Conservation (phyloP, 2,329 filamentous ascomycete genomes). For the Lasiodiplodia gonubiensis region DNA sequence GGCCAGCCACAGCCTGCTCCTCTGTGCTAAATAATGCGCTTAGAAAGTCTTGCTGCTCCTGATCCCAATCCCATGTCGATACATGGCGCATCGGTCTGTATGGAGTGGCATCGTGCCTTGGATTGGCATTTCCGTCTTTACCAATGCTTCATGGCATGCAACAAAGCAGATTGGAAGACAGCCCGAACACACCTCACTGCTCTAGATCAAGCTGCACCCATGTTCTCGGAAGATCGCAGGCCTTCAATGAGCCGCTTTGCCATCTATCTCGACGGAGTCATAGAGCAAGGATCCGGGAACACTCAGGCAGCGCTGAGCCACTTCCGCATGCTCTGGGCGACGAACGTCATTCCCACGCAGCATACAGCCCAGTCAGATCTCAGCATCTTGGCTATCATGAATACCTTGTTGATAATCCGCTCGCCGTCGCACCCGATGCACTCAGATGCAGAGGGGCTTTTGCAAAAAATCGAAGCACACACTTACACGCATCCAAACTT, state of each 20-base stretch:
- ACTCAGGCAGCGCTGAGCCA: slow-evolving; percentile 69
- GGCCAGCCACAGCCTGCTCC: no score
- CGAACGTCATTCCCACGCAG: slow-evolving; percentile 44
- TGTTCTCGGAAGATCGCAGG: slow-evolving; percentile 48
- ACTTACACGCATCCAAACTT: slow-evolving; percentile 73
- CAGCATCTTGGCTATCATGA: slow-evolving; percentile 54
- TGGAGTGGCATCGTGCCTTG: slow-evolving; percentile 69
- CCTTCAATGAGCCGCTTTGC: slow-evolving; percentile 60
- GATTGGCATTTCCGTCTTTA: slow-evolving; percentile 74
- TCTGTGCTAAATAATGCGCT: not conserved
- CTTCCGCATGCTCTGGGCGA: slow-evolving; percentile 68
- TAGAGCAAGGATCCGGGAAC: slow-evolving; percentile 77
- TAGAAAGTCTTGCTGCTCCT: slow-evolving; percentile 31
- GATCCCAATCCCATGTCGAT: slow-evolving; percentile 36
- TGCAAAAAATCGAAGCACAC: slow-evolving; percentile 70
- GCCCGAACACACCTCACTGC: slow-evolving; percentile 65
- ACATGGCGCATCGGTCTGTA: slow-evolving; percentile 43
- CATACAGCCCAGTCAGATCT: slow-evolving; percentile 47
- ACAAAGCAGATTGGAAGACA: slow-evolving; percentile 71
- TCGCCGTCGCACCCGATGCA: slow-evolving; percentile 49
- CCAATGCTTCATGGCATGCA: slow-evolving; percentile 71
- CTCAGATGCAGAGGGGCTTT: slow-evolving; percentile 58
- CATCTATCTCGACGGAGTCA: slow-evolving; percentile 75
- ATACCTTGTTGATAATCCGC: slow-evolving; percentile 55
- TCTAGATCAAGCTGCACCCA: slow-evolving; percentile 49